Base-by-base conservation (phyloP, 2,329 filamentous ascomycete species). In the Colletotrichum lindemuthianum region DNA sequence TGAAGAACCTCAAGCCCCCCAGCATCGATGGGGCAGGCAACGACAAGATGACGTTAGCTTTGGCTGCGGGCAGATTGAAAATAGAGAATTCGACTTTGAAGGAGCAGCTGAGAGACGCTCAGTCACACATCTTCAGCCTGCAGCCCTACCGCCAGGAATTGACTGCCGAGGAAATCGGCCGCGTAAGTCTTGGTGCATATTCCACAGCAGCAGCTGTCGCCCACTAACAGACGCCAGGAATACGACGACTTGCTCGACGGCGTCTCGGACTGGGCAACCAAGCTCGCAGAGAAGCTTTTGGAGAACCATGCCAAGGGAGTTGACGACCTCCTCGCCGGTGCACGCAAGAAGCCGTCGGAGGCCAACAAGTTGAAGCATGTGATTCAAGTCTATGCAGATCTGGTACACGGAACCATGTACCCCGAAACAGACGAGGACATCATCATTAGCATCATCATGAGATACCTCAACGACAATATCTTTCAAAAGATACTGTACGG, bases 91-190 rank as follows among this genome's bases (percentile, higher is more conserved):
- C 55, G 6, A 56, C 60, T 0, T 59, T 79, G 8, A 70, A 71
- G 55, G 71, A 74, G 32, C 72, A 74, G 37, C 69, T 79, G 7
- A 72, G 72, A 36, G 76, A 78, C 40, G 73, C 74, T 1, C 73
- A 77, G 48, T 76, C 75, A 7, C 78, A 79, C 57, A 79, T 79
- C 51, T 78, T 80, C 59, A 77, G 74, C 12, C 72, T 80, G 4
- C 77, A 79, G 57, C 77, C 78, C 7, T 80, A 79, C 59, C 73
- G 72, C 13, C 75, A 75, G 45, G 76, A 78, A 15, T 61, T 79
- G 8, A 80, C 76, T 0, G 70, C 71, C 0, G 71, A 76, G 34
- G 77, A 79, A 50, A 74, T 78, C 39, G 73, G 71, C 16, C 72
- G 72, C 45, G 78, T 79, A 72, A 63, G 72, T 68, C 12, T 32